Evolutionary conservation across 164 flowering plant genomes (phyloP).

Genomic region (Chloranthus sessilifolius): DNA sequence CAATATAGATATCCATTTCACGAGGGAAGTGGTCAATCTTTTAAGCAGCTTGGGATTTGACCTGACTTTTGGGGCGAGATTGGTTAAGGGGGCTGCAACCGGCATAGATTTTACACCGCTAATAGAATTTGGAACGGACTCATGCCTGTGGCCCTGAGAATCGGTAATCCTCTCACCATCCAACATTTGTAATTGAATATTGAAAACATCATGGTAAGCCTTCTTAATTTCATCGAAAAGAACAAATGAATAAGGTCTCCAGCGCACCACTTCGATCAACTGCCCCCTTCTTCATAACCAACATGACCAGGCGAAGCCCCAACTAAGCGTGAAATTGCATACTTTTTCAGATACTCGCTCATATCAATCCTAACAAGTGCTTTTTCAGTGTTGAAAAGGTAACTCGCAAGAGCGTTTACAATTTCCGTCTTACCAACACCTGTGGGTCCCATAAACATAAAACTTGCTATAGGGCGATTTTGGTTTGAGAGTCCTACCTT

Average conservation of each 20-base stretch:
- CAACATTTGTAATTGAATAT: constrained; percentile 72
- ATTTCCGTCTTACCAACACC: constrained; percentile 99
- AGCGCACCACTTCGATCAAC: constrained; percentile 77
- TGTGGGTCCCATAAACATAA: constrained; percentile 99
- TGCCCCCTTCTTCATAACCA: constrained; percentile 98
- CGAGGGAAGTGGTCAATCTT: constrained; percentile 57
- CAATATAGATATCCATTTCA: constrained; percentile 75
- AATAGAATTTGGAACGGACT: no score
- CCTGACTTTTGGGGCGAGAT: constrained; percentile 91
- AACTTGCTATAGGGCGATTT: constrained; percentile 86
- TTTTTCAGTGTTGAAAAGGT: constrained; percentile 81
- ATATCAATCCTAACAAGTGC: constrained; percentile 91
- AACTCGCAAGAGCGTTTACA: constrained; percentile 83
- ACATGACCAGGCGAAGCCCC: constrained; percentile 99
- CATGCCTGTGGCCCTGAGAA: constrained; percentile 87
- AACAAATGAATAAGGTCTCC: constrained; percentile 87
- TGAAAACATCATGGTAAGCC: constrained; percentile 93
- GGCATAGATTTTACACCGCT: no score
- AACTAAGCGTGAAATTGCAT: constrained; percentile 81
- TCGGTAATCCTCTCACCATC: constrained; percentile 97
- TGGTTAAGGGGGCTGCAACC: constrained; percentile 93
- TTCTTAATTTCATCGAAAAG: constrained; percentile 96
- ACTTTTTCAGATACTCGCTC: constrained; percentile 98
- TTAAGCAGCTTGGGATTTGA: constrained; percentile 70
- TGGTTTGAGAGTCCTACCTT: constrained; percentile 93